phyloP scores from a whole-genome alignment of 2,329 filamentous ascomycete species.

The Triangularia verruculosa region DNA sequence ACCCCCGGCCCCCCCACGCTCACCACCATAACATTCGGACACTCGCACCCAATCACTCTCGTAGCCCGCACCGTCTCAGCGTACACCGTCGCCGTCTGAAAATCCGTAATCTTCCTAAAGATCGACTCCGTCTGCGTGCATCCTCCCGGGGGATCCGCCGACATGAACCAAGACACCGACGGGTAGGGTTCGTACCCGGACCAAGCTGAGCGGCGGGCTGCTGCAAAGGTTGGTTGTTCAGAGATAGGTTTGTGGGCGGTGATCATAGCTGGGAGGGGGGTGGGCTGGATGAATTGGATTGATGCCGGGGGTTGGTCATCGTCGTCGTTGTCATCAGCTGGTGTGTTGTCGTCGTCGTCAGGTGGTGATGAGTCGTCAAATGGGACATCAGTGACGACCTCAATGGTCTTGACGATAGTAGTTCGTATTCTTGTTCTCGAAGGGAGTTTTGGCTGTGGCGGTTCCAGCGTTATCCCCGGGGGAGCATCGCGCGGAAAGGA shows the following conservation, averaged over 20 bases:
- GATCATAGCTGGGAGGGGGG: not conserved
- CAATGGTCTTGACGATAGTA: not conserved
- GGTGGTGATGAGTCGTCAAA: no score
- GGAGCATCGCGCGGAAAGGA: not conserved
- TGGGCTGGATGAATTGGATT: not conserved
- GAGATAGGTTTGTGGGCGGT: not conserved
- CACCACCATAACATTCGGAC: not conserved
- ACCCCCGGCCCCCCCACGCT: conserved; percentile 2
- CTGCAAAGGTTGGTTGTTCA: not conserved
- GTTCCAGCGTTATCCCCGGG: not conserved
- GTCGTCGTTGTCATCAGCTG: not conserved
- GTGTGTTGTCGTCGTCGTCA: no score
- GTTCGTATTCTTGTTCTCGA: not conserved
- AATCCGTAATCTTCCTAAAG: not conserved
- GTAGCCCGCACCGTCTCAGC: not conserved
- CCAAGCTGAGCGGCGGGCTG: not conserved
- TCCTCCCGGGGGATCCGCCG: not conserved
- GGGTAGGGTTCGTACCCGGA: not conserved
- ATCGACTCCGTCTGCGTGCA: conserved; percentile 5
- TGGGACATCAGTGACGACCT: not conserved
- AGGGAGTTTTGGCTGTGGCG: not conserved
- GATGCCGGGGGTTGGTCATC: not conserved
- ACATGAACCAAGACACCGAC: not conserved
- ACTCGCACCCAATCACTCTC: not conserved
- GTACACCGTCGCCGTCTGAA: not conserved